Conservation (phyloP, 345 rosid genomes). For the Rhodamnia rubescens region DNA sequence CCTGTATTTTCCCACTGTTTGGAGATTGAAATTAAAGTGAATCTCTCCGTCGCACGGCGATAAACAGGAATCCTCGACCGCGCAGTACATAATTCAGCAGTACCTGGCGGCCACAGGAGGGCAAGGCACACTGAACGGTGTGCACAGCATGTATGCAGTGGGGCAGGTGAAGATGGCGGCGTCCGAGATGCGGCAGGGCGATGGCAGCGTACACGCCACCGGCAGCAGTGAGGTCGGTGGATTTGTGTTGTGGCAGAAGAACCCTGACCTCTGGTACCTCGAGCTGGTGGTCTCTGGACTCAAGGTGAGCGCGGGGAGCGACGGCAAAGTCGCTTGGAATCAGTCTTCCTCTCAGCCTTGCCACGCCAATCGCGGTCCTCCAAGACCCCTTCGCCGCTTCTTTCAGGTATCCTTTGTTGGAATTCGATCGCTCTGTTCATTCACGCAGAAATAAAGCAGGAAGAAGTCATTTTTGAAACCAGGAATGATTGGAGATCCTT, state of each 20-base stretch:
- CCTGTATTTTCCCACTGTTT: not conserved
- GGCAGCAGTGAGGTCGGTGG: constrained; percentile 73
- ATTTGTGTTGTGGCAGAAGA: constrained; percentile 87
- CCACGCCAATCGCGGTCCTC: constrained; percentile 71
- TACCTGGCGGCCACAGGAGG: constrained; percentile 85
- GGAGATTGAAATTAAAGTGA: not conserved
- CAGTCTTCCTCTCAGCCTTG: constrained; percentile 79
- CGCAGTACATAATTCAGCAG: constrained; percentile 79
- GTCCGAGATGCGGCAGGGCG: constrained; percentile 58
- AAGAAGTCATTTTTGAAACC: not conserved
- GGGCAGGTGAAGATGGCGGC: constrained; percentile 86
- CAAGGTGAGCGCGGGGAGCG: constrained; percentile 84
- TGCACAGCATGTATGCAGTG: constrained; percentile 74
- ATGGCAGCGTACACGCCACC: constrained; percentile 27
- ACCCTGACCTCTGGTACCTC: constrained; percentile 79
- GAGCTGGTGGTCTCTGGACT: constrained; percentile 81
- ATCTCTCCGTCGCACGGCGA: not conserved
- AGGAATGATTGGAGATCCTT: not conserved
- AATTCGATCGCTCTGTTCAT: not conserved
- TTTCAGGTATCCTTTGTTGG: constrained; percentile 47
- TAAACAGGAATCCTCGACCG: constrained; percentile 72
- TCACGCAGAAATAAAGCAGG: not conserved
- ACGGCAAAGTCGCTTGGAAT: constrained; percentile 88
- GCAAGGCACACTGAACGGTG: constrained; percentile 35
- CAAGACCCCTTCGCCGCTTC: constrained; percentile 82